phyloP scores from a whole-genome alignment of 164 flowering plant genomes.

The Sextonia rubra region DNA sequence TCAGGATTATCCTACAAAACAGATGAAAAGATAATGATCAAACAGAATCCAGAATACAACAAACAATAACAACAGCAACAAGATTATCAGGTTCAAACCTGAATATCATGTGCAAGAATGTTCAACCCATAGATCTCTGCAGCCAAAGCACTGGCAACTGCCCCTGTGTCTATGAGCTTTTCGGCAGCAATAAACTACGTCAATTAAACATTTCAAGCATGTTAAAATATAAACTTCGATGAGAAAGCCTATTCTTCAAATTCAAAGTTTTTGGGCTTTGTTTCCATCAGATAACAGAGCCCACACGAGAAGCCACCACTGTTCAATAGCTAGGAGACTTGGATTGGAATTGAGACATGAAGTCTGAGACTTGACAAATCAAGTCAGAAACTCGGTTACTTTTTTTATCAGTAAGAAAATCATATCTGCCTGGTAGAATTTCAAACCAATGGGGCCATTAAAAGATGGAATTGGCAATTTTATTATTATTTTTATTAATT shows the following conservation, averaged over 20 bases:
- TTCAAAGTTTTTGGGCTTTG: neutral
- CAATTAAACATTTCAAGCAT: neutral
- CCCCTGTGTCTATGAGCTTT: conserved; percentile 72
- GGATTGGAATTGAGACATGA: too few relatives aligned
- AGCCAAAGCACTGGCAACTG: conserved; percentile 85
- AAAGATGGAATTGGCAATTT: too few relatives aligned
- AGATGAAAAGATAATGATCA: conserved; percentile 6
- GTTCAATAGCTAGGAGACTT: too few relatives aligned
- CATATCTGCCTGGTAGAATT: too few relatives aligned
- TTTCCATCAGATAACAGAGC: neutral
- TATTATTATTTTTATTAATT: too few relatives aligned
- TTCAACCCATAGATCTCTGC: conserved; percentile 71
- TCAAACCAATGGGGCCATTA: too few relatives aligned
- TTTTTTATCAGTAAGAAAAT: too few relatives aligned
- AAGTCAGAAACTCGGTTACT: too few relatives aligned
- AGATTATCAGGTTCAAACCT: conserved; percentile 37
- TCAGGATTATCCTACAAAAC: conserved; percentile 67
- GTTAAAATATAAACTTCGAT: neutral
- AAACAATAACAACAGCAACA: neutral
- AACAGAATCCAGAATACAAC: conserved; percentile 1
- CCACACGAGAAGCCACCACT: too few relatives aligned
- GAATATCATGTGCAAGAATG: conserved; percentile 76
- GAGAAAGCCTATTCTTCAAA: conserved; percentile 1
- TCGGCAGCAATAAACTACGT: conserved; percentile 65
- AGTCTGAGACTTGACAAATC: too few relatives aligned